A percentile compares a stretch with the other conserved stretches of the same genome.
These are phyloP conservation scores for Pseudonitzschia pungens DNA, from an alignment of 108 stramenopile genomes.

Conservation along the genomic window DNA sequence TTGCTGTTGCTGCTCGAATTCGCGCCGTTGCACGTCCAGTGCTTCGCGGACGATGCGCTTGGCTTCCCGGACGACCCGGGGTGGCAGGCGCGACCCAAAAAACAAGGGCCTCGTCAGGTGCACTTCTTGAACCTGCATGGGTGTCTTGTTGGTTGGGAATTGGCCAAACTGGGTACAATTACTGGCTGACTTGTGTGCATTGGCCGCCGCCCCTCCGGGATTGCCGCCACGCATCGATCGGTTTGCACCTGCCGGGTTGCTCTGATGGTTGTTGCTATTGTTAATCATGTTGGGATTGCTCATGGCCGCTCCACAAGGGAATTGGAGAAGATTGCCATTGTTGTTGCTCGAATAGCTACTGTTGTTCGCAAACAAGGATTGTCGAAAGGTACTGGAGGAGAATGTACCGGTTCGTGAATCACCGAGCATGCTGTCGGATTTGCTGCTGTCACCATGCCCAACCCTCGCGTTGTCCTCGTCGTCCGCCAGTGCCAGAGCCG, in stretches of 20 bases:
- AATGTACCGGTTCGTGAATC: not conserved
- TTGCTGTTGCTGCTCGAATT: not conserved
- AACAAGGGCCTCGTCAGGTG: conserved; percentile 77
- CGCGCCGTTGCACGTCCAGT: conserved; percentile 19
- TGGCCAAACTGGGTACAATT: conserved; percentile 8
- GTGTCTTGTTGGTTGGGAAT: conserved; percentile 12
- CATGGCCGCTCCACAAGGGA: conserved; percentile 1
- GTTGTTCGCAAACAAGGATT: not conserved
- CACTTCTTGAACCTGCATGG: conserved; percentile 72
- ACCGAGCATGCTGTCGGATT: not conserved
- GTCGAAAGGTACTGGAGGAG: not conserved
- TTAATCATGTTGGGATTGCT: conserved; percentile 1
- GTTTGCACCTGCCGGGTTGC: not conserved
- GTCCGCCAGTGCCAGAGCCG: conserved; percentile 39
- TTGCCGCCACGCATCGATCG: not conserved
- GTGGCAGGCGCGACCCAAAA: conserved; percentile 74
- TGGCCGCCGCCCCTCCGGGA: not conserved
- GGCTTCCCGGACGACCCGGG: conserved; percentile 66
- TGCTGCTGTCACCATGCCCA: not conserved
- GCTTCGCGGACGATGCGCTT: conserved; percentile 33
- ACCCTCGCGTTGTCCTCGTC: not conserved
- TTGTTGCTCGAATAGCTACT: not conserved
- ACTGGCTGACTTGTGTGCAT: not conserved
- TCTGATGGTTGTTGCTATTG: not conserved
- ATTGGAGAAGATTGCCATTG: not conserved